These are phyloP conservation scores for Macaranga tanarius DNA, from an alignment of 441 rosid species.

Conservation along the genomic window DNA sequence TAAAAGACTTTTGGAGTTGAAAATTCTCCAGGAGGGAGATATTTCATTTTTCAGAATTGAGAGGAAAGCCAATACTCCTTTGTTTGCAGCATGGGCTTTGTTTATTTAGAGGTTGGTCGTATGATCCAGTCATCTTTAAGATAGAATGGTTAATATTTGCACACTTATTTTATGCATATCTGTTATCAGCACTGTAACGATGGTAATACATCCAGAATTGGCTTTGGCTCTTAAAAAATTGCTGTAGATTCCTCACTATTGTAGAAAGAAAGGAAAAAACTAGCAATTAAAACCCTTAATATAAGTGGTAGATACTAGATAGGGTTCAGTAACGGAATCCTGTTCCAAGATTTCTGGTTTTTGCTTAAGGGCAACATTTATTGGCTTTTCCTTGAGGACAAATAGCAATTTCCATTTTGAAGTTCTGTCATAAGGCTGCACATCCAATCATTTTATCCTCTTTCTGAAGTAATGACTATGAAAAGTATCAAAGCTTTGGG, in stretches of 20 bases:
- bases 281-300: background rate
- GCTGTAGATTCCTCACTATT: background rate
- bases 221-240: background rate
- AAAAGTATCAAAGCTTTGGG: conserved; percentile 4
- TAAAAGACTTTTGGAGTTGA: background rate
- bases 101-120: background rate
- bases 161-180: background rate
- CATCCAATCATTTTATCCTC: background rate
- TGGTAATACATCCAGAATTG: background rate
- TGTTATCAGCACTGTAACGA: background rate
- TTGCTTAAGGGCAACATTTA: background rate
- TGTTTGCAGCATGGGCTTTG: background rate
- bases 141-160: background rate
- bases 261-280: background rate
- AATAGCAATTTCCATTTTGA: conserved; percentile 5
- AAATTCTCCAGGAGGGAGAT: background rate
- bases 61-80: conserved; percentile 4
- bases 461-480: conserved; percentile 7
- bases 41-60: background rate
- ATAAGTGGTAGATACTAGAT: background rate
- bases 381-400: background rate
- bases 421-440: background rate
- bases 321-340: background rate
- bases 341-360: background rate
- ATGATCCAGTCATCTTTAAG: background rate